Percentiles rank a stretch among this genome's conserved stretches.
These are phyloP conservation scores for Ophiostoma quercus DNA, from an alignment of 2,329 filamentous ascomycete species.

Conservation along the genomic window DNA sequence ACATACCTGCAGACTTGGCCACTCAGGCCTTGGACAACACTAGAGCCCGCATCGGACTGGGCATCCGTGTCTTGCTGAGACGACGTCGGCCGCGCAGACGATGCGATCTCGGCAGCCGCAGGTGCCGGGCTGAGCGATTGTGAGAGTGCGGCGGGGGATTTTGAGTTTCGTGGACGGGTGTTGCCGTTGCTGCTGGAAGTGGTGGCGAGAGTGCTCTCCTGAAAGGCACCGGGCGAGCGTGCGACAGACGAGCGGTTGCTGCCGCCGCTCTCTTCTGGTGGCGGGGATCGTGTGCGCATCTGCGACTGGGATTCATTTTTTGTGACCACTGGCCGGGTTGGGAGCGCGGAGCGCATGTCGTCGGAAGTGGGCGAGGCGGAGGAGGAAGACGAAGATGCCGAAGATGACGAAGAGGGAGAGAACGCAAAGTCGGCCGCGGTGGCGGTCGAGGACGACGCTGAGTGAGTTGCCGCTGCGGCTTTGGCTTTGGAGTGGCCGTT, in stretches of 20 bases:
- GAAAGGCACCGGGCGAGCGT: conserved; percentile 4
- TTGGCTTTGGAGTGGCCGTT: neutral
- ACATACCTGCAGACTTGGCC: conserved; percentile 67
- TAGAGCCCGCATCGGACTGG: conserved; percentile 24
- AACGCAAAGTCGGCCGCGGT: neutral
- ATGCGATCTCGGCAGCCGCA: conserved; percentile 20
- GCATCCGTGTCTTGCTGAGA: conserved; percentile 26
- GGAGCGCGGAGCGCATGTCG: conserved; percentile 29
- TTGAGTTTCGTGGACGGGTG: conserved; percentile 19
- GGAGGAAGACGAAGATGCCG: neutral
- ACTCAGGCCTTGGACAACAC: conserved; percentile 37
- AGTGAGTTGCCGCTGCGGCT: neutral
- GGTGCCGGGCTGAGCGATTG: conserved; percentile 28
- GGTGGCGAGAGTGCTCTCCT: conserved; percentile 3
- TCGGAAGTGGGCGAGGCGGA: neutral
- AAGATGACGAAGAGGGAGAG: neutral
- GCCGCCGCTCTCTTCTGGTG: conserved; percentile 28
- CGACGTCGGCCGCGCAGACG: conserved; percentile 7
- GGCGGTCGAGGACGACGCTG: too few species aligned
- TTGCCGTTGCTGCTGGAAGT: conserved; percentile 15
- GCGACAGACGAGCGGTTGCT: conserved; percentile 23
- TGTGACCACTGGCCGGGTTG: conserved; percentile 29
- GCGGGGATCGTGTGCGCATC: conserved; percentile 28
- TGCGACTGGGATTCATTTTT: conserved; percentile 22
- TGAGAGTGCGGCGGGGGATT: conserved; percentile 18